A percentile compares a stretch with the other conserved stretches of the same genome.
Evolutionary conservation across 805 yeast species (phyloP).

Genomic region (Candida xyloterini): DNA sequence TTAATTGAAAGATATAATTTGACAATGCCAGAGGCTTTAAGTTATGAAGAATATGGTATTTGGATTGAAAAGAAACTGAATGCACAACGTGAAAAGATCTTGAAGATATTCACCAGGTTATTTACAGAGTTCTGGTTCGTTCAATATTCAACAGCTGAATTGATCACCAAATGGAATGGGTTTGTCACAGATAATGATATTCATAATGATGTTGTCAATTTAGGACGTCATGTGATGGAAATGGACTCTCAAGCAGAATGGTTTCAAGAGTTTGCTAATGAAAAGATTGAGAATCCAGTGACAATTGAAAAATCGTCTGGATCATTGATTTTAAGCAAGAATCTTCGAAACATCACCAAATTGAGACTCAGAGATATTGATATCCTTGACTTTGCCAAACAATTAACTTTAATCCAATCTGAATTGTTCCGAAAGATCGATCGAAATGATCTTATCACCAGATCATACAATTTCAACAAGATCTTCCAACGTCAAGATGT

Average conservation of each 20-base stretch:
- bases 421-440: slow-evolving; percentile 64
- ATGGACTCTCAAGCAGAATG: slow-evolving; percentile 28
- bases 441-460: slow-evolving; percentile 68
- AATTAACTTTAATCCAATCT: slow-evolving; percentile 77
- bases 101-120: slow-evolving; percentile 63
- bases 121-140: slow-evolving; percentile 70
- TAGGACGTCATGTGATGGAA: slow-evolving; percentile 25
- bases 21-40: slow-evolving; percentile 83
- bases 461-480: slow-evolving; percentile 66
- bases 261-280: slow-evolving; percentile 21
- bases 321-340: slow-evolving; percentile 19
- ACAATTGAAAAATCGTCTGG: neutral
- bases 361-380: slow-evolving; percentile 64
- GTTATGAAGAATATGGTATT: slow-evolving; percentile 72
- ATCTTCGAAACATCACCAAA: slow-evolving; percentile 31
- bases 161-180: slow-evolving; percentile 31
- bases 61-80: slow-evolving; percentile 73
- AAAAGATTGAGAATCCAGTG: slow-evolving; percentile 9
- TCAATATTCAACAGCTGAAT: slow-evolving; percentile 48
- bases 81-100: slow-evolving; percentile 64
- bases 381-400: slow-evolving; percentile 75
- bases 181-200: slow-evolving; percentile 21
- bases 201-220: slow-evolving; percentile 11
- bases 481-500: slow-evolving; percentile 21
- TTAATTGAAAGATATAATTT: slow-evolving; percentile 64